Evolutionary conservation across 2,329 filamentous ascomycete species (phyloP), one percentile per base, ranked within the genome.

Genomic region (Lasiodiplodia citricola): DNA sequence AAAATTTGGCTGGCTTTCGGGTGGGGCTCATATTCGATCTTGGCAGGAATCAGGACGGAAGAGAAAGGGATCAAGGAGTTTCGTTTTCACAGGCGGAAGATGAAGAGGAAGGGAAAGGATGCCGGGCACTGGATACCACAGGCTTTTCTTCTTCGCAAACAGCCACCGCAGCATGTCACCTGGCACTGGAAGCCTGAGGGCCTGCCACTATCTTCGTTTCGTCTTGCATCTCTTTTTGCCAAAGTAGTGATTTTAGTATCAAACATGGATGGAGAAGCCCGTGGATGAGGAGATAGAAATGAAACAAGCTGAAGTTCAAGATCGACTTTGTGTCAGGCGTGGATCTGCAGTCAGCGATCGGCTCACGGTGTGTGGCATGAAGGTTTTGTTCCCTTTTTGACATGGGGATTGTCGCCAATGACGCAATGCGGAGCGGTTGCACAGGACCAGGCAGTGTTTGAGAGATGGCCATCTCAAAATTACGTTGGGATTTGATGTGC

Each of bases 161-260:
- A 64, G 60, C 44, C 47, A 52, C 60, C 44, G 31, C 60, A 25
- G 47, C 60, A 52, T 52, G 60, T 31, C 60, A 64, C 28, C 31
- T 28, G 60, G 28, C 60, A 64, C 57, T 47, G 57, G 44, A 51
- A 50, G 28, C 37, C 47, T 16, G 21, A 52, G 31, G 44, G 60
- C 47, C 60, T 64, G 60, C 44, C 28, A 38, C 51, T 50, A 64
- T 63, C 25, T 64, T 25, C 51, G 60, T 51, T 64, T 64, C 60
- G 60, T 37, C 47, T 64, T 52, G 52, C 60, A 64, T 38, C n/a
- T 52, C 47, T 52, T 64, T 52, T 64, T 38, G 60, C 60, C 60
- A 54, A 28, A 64, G 60, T 64, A 64, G 60, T 54, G 60, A 52
- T 64, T 64, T 64, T 64, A 64, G 60, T 64, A 64, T 64, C 38